Evolutionary conservation across 495 filamentous ascomycete genomes (phyloP), one percentile per base, ranked within the genome.

Genomic region (Penicillium paradoxum): DNA sequence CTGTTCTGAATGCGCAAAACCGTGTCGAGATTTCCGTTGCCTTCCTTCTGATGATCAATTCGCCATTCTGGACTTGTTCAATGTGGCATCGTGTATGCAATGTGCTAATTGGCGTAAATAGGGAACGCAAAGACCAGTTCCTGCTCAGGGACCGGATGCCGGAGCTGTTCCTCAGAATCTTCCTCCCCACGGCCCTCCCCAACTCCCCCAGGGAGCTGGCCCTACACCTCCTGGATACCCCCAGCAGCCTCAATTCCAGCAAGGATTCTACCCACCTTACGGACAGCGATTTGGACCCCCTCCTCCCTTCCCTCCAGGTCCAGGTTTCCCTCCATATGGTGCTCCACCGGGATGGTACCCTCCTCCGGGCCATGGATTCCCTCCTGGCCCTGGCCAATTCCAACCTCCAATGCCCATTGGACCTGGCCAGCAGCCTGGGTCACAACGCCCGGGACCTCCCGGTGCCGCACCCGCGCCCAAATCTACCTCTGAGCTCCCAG

Each of bases 1-100:
- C 71, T 74, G 73, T 74, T 77, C 74, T 65, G 84, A 91, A 83
- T 88, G 89, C 89, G 88, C 89, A 95, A 93, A 86, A 74, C 76
- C 78, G 69, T 95, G 90, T 91, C 82, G 90, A 95, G 73, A 86
- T 88, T 87, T 95, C 90, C 91, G 91, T 96, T 97, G 91, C 91
- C 91, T 96, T 97, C 91, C 91, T 96, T 95, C 91, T 97, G 91
- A 77, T 69, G 65, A 75, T 73, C 69, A 69, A 55, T 60, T 45
- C 25, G 11, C 49, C 10, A 24, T 25, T 40, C 39, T 45, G 46
- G 37, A 13, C 43, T 46, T 42, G 22, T 14, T 38, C 39, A 41
- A 29, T 40, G 11, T 54, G 11, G 24, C 50, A n/a, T 53, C 33
- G n/a, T 27, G 25, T 45, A 41, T 32, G 34, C 33, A 50, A 21